phyloP scores from a whole-genome alignment of 768 basidiomycete genomes.

The Calocera cornea region DNA sequence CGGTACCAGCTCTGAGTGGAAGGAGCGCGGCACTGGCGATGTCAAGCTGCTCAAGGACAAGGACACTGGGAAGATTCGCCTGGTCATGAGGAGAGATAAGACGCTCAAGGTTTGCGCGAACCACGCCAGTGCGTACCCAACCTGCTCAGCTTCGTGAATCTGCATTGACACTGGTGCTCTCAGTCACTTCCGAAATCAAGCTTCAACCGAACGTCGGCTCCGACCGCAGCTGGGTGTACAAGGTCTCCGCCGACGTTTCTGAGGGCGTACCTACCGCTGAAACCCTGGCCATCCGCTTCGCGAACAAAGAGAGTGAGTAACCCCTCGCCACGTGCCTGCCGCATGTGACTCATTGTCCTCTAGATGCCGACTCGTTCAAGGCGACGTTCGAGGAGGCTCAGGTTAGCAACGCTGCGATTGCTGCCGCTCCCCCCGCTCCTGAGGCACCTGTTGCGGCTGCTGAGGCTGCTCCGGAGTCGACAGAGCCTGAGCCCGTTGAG shows the following conservation, averaged over 20 bases:
- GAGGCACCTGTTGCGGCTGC: conserved; percentile 13
- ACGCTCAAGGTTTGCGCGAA: conserved; percentile 99
- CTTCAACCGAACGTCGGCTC: conserved; percentile 97
- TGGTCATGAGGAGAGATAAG: conserved; percentile 99
- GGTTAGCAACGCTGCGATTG: conserved; percentile 44
- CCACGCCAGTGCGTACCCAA: conserved; percentile 59
- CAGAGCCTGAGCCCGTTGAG: conserved; percentile 10
- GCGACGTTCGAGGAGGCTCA: conserved; percentile 75
- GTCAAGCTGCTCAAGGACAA: conserved; percentile 85
- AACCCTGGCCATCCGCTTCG: conserved; percentile 96
- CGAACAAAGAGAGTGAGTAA: conserved; percentile 80
- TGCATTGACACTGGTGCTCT: neutral
- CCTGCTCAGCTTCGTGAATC: neutral
- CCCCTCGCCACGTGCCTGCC: neutral
- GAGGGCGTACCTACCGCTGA: conserved; percentile 82
- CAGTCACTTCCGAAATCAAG: conserved; percentile 80
- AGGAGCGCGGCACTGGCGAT: conserved; percentile 94
- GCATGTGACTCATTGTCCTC: neutral
- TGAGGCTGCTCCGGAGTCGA: conserved; percentile 14
- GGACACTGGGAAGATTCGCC: conserved; percentile 76
- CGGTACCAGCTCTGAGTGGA: conserved; percentile 70
- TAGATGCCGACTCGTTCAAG: conserved; percentile 83
- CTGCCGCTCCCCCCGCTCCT: conserved; percentile 16
- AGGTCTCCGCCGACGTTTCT: conserved; percentile 88
- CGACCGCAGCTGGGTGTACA: conserved; percentile 99